Evolutionary conservation across 495 filamentous ascomycete genomes (phyloP), one percentile per base, ranked within the genome.

Genomic region (Penicillium verhagenii): DNA sequence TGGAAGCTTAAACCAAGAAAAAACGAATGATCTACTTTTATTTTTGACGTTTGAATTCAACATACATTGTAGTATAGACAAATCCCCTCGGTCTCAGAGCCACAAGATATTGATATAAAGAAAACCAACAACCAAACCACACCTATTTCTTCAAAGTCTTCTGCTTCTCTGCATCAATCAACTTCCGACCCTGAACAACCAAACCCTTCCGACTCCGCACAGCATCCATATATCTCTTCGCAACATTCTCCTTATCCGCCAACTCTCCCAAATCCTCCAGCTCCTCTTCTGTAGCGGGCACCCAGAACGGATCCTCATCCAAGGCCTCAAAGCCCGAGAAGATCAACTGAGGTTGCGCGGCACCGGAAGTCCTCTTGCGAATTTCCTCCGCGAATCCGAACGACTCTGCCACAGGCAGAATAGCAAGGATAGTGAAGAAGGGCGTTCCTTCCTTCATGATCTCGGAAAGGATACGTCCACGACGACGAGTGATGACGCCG

Each of bases 371-470:
- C 8, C 91, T 83, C 70, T 96, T 97, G 45, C 93, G 84, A 72
- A 98, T 96, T 68, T 98, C 94, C 63, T 96, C 92, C 9, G 83
- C 82, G 76, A 98, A 97, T 4, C 95, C 94, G 69, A 98, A 98
- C 0, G 88, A 93, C 67, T 97, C 92, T 29, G 91, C 92, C 0
- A 96, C 92, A 19, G 94, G 94, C 16, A 98, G 80, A 0, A 91
- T 73, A 0, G 93, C 86, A 14, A 86, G 78, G 67, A 98, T 94
- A 0, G 91, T 94, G 79, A 93, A 98, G 79, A 96, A 97, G 13
- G 92, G 91, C 1, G 91, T 96, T 24, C 94, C 94, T 72, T 96
- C 92, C 66, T 96, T 94, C 79, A 97, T 87, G 35, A 86, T 79
- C 65, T 98, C 94, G 10, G 88, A 88, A 25, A 92, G 83, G 35